Evolutionary conservation across 78 protist species (phyloP), one percentile per base, ranked within the genome.

Genomic region (Diacronema lutheri): DNA sequence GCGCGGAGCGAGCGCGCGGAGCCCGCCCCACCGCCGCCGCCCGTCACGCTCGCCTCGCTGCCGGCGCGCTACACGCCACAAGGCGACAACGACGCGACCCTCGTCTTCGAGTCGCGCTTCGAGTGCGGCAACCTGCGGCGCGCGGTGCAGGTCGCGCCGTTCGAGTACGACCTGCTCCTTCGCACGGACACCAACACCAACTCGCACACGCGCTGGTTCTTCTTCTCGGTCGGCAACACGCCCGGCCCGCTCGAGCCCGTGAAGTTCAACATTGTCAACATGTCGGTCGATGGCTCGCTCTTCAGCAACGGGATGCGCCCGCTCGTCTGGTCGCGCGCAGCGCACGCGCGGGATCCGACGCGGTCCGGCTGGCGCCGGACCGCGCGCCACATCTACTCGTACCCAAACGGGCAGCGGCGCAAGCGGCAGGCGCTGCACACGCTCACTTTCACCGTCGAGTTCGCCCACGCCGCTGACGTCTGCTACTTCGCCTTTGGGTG

Each of bases 181-280:
- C 13, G 83, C 29, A 25, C 90, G 6, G 95, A 95, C 86, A 44
- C 86, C 33, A 85, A 90, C 87, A 88, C 94, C 29, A 25, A 44
- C 16, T 87, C 86, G 11, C 88, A 92, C 90, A 89, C 90, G 19
- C 97, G 92, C 76, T 95, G 97, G 97, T 95, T 80, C 58, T 92
- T 88, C 88, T 94, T 94, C 73, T 0, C 73, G 35, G 55, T 40
- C 58, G 81, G 58, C 29, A n/a, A 50, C 57, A 83, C 76, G 31
- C 50, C 50, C 50, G 50, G 7, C 50, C 7, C 50, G 16, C 16
- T 7, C 16, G 16, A 44, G 16, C 50, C 50, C 16, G 90, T 90
- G 56, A 86, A 85, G 73, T 89, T 94, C 88, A 94, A 92, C 89
- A 82, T 94, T 44, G 62, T 94, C 71, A 94, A 94, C 86, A 13